A percentile compares a stretch with the other conserved stretches of the same genome.
These are phyloP conservation scores for Diaporthe ampelina DNA, from an alignment of 2,329 filamentous ascomycete species.

Conservation along the genomic window DNA sequence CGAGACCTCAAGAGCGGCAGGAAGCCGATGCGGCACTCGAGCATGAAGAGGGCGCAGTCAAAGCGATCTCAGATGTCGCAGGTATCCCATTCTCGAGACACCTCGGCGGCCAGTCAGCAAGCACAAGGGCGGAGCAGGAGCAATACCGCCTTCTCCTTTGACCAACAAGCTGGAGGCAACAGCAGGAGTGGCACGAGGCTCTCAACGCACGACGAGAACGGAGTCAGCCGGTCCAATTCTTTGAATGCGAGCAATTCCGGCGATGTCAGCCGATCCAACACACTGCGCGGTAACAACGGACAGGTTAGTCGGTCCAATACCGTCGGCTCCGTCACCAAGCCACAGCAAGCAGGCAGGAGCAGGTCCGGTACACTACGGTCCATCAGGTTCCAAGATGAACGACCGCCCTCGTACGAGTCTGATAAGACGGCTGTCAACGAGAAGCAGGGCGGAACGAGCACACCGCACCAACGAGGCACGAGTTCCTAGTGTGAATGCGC, in stretches of 20 bases:
- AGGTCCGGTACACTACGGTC: constrained; percentile 31
- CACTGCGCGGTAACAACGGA: constrained; percentile 24
- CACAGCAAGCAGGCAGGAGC: constrained; percentile 27
- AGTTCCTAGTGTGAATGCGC: background rate
- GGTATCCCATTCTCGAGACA: constrained; percentile 14
- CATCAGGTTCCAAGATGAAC: constrained; percentile 35
- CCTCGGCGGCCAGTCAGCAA: constrained; percentile 20
- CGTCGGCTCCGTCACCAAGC: constrained; percentile 28
- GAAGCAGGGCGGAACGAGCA: background rate
- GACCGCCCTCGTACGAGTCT: constrained; percentile 39
- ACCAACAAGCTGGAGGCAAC: constrained; percentile 15
- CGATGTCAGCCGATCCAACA: constrained; percentile 39
- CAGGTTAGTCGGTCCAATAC: constrained; percentile 36
- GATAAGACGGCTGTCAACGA: constrained; percentile 38
- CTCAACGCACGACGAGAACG: constrained; percentile 49
- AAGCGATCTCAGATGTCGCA: constrained; percentile 37
- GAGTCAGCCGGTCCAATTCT: constrained; percentile 29
- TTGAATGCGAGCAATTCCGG: constrained; percentile 10
- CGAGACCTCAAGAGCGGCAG: constrained; percentile 63
- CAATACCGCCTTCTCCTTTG: constrained; percentile 41
- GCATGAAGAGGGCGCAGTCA: constrained; percentile 41
- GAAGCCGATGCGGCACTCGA: constrained; percentile 46
- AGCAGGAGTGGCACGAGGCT: constrained; percentile 43
- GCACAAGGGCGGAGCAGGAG: constrained; percentile 27
- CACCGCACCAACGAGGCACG: constrained; percentile 6